Evolutionary conservation across 1,284 basidiomycete genomes (phyloP).

Genomic region (Trametes pubescens): DNA sequence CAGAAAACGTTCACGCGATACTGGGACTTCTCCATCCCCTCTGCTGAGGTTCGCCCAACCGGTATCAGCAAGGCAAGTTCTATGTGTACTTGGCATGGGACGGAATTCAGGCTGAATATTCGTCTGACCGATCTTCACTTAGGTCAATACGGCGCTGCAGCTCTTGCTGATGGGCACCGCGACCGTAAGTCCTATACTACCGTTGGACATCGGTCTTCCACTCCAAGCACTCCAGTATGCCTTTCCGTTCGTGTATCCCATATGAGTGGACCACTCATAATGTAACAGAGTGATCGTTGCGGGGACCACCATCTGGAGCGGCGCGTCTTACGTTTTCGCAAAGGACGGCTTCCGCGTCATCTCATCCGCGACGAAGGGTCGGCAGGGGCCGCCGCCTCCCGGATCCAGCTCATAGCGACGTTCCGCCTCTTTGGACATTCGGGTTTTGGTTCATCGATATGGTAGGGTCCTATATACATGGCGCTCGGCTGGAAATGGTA

Average conservation of each 20-base stretch:
- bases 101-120: no score
- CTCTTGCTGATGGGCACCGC: constrained; percentile 89
- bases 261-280: not conserved
- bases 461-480: constrained; percentile 12
- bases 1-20: constrained; percentile 93
- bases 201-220: constrained; percentile 62
- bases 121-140: not conserved
- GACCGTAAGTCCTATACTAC: constrained; percentile 84
- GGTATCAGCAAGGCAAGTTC: constrained; percentile 82
- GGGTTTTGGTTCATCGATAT: not conserved
- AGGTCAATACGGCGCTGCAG: constrained; percentile 95
- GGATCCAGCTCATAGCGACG: not conserved
- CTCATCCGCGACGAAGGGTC: constrained; percentile 24
- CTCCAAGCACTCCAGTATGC: constrained; percentile 73
- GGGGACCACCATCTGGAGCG: constrained; percentile 92
- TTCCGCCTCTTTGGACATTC: not conserved
- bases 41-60: constrained; percentile 93
- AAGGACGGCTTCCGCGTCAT: constrained; percentile 42
- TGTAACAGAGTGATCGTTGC: constrained; percentile 80
- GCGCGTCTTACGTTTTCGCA: constrained; percentile 84
- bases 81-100: not conserved
- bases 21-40: constrained; percentile 95
- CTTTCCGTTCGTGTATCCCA: not conserved
- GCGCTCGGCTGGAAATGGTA: not conserved
- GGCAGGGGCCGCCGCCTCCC: constrained; percentile 26